Evolutionary conservation across 345 rosid genomes (phyloP).

Genomic region (Anacardium occidentale): DNA sequence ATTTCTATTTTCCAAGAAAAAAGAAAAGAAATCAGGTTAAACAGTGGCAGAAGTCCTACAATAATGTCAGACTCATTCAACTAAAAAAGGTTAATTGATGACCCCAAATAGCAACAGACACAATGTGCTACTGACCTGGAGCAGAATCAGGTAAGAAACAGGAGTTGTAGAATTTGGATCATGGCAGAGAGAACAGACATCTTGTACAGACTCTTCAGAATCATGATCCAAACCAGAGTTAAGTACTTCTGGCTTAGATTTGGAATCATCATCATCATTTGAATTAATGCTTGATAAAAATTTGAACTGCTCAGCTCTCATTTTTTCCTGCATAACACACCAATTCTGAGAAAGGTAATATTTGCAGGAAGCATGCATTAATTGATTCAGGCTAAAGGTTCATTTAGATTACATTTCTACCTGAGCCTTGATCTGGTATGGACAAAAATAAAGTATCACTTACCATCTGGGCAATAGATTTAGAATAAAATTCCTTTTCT

Average conservation of each 20-base stretch:
- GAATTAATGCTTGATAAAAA: slow-evolving; percentile 69
- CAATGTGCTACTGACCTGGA: slow-evolving; percentile 61
- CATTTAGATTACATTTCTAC: not conserved
- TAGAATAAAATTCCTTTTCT: not conserved
- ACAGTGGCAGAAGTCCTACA: not conserved
- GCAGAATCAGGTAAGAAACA: slow-evolving; percentile 78
- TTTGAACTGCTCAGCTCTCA: slow-evolving; percentile 94
- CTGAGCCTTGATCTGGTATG: slow-evolving; percentile 2
- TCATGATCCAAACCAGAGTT: slow-evolving; percentile 40
- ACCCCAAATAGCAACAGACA: slow-evolving; percentile 17
- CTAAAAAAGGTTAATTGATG: not conserved
- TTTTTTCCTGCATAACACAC: slow-evolving; percentile 71
- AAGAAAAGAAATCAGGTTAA: slow-evolving; percentile 16
- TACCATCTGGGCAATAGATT: not conserved
- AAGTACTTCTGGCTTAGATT: slow-evolving; percentile 44
- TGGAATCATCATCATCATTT: slow-evolving; percentile 38
- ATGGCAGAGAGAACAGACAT: slow-evolving; percentile 88
- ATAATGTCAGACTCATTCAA: not conserved
- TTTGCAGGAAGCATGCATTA: not conserved
- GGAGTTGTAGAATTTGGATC: slow-evolving; percentile 71
- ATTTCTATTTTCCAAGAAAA: slow-evolving; percentile 57
- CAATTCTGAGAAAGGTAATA: slow-evolving; percentile 18
- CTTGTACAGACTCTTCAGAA: slow-evolving; percentile 43
- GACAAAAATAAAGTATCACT: not conserved
- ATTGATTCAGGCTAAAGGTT: slow-evolving; percentile 10